A percentile compares a stretch with the other conserved stretches of the same genome.
These are phyloP conservation scores for Talaromyces islandicus DNA, from an alignment of 2,329 filamentous ascomycete species.

Conservation along the genomic window DNA sequence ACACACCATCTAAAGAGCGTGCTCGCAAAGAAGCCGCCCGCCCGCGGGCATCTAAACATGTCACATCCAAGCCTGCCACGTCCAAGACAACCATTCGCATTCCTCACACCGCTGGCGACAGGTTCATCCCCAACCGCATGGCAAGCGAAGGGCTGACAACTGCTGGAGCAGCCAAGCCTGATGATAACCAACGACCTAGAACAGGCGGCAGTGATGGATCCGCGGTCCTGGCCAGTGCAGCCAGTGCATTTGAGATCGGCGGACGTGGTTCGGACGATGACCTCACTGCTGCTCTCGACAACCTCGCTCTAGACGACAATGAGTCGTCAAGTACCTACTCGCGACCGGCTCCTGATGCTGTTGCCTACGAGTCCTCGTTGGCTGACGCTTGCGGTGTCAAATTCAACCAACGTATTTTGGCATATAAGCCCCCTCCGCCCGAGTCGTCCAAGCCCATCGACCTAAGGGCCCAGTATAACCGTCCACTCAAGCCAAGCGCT, in stretches of 20 bases:
- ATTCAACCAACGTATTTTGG: conserved; percentile 89
- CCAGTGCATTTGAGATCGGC: conserved; percentile 59
- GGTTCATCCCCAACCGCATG: conserved; percentile 91
- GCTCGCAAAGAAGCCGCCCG: conserved; percentile 48
- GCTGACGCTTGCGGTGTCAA: conserved; percentile 88
- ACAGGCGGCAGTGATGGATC: conserved; percentile 66
- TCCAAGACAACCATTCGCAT: conserved; percentile 69
- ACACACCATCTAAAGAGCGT: conserved; percentile 58
- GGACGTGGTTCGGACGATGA: conserved; percentile 63
- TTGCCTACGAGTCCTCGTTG: conserved; percentile 86
- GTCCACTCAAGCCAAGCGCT: conserved; percentile 74
- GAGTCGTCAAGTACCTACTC: conserved; percentile 60
- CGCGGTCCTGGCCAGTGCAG: conserved; percentile 67
- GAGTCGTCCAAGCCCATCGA: conserved; percentile 98
- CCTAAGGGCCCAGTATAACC: conserved; percentile 95
- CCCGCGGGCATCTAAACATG: conserved; percentile 51
- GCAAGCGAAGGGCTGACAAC: conserved; percentile 85
- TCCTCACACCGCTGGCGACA: conserved; percentile 68
- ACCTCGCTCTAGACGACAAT: conserved; percentile 70
- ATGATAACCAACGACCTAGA: conserved; percentile 70
- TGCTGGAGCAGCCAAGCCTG: conserved; percentile 75
- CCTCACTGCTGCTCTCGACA: conserved; percentile 70
- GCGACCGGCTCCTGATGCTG: conserved; percentile 77
- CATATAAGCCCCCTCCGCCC: conserved; percentile 96
- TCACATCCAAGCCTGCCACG: conserved; percentile 11